These are phyloP conservation scores for Aspergillus pseudoterreus DNA, from an alignment of 2,329 filamentous ascomycete species.

Conservation along the genomic window DNA sequence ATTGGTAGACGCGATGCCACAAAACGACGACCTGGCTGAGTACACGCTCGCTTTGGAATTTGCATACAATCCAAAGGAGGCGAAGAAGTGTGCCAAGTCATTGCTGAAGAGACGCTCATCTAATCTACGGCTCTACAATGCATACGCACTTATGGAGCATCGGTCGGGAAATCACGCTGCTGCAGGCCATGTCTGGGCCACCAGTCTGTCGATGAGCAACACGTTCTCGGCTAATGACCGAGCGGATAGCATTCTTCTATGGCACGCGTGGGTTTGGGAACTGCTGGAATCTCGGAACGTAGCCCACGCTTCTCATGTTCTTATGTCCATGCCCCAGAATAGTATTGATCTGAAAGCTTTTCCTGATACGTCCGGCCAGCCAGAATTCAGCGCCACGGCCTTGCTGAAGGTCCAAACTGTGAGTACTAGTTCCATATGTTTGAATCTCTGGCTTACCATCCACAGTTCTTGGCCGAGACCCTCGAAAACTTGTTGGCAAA, in stretches of 20 bases:
- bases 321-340: constrained; percentile 39
- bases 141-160: constrained; percentile 71
- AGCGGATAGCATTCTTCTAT: constrained; percentile 46
- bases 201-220: constrained; percentile 60
- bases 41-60: constrained; percentile 69
- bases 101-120: constrained; percentile 66
- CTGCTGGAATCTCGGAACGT: constrained; percentile 50
- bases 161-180: constrained; percentile 54
- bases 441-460: constrained; percentile 46
- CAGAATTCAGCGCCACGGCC: constrained; percentile 26
- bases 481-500: constrained; percentile 56
- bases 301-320: constrained; percentile 32
- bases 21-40: constrained; percentile 56
- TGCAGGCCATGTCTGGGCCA: constrained; percentile 63
- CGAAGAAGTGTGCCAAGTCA: constrained; percentile 68
- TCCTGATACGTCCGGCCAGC: constrained; percentile 12
- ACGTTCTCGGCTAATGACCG: constrained; percentile 34
- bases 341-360: constrained; percentile 30
- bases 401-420: constrained; percentile 39
- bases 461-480: constrained; percentile 51
- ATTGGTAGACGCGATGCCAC: constrained; percentile 45
- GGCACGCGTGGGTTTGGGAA: constrained; percentile 65
- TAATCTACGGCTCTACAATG: constrained; percentile 69
- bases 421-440: constrained; percentile 18
- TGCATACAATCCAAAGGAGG: constrained; percentile 49